Base-by-base conservation (phyloP, 805 yeast genomes). In the Starmerella floris region DNA sequence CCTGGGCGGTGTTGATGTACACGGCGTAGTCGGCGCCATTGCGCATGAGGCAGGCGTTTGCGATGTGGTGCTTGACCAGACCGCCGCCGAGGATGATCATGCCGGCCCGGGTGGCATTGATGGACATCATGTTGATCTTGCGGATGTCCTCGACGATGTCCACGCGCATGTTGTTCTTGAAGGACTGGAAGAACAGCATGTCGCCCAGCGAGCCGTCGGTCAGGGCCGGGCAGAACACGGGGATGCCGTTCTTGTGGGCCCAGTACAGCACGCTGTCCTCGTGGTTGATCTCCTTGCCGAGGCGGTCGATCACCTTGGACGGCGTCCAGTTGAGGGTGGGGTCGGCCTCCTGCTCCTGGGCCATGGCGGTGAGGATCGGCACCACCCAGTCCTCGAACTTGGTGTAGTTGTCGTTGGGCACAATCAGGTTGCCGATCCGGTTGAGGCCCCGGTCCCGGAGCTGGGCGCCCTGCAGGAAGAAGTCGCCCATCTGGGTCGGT, bases 181-280 rank as follows among this genome's bases (percentile, higher is more conserved):
- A 91, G 16, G 99, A 88, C 64, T 91, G 97, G 81, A 91, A 91
- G 61, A 91, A 91, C 46, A 91, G 73, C 99, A 91, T 91, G 60
- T 91, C 99, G 52, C 99, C 99, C 56, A 91, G 82, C 36, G 95
- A 84, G 19, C 99, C 99, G 65, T 91, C 99, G 4, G 99, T 91
- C 45, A 91, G 68, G 2, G 97, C 91, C 19, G 99, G 99, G 63
- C 97, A 91, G 65, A 91, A 91, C 31, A 91, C 75, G 16, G 99
- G 99, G 48, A 91, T 91, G 56, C 85, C 65, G 67, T 91, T 91
- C 65, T 91, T 88, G 68, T 91, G 93, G 26, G 96, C 95, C 97
- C 98, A 93, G 65, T 88, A 91, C 35, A 88, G 70, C 3, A 91
- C 97, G 4, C 95, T 83, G 35, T 80, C 69, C 62, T 91, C 97